A percentile compares a stretch with the other conserved stretches of the same genome.
Conservation (phyloP, 1,139 yeast genomes). For the Candida frijolesensis region DNA sequence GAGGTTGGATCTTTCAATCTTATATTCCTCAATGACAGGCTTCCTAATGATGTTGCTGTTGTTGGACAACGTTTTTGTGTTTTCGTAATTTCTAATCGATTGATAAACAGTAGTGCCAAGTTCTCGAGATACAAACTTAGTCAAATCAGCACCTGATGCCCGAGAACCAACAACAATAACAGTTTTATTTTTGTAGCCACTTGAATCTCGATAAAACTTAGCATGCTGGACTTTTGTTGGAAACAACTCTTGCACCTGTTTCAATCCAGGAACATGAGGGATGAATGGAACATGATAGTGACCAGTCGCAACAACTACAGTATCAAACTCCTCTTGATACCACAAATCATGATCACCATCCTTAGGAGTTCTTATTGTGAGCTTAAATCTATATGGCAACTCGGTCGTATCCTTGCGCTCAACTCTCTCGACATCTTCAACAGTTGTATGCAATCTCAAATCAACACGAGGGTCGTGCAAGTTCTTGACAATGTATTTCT, state of each 20-base stretch:
- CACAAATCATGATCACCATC: slow-evolving; percentile 24
- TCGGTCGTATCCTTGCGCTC: slow-evolving; percentile 14
- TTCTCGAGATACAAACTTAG: slow-evolving; percentile 25
- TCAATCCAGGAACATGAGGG: slow-evolving; percentile 42
- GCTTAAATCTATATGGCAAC: slow-evolving; percentile 27
- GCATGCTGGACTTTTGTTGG: slow-evolving; percentile 41
- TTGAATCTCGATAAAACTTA: slow-evolving; percentile 36
- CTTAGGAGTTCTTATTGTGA: slow-evolving; percentile 31
- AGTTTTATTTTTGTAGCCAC: slow-evolving; percentile 29
- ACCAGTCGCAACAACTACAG: slow-evolving; percentile 33
- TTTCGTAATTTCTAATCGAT: slow-evolving; percentile 25
- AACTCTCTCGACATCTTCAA: slow-evolving; percentile 38
- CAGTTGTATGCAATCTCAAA: slow-evolving; percentile 34
- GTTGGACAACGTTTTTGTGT: slow-evolving; percentile 19
- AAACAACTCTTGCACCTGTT: slow-evolving; percentile 27
- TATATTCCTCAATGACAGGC: slow-evolving; percentile 25
- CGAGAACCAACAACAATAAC: slow-evolving; percentile 46
- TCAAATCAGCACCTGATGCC: slow-evolving; percentile 48
- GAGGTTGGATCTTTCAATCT: slow-evolving; percentile 18
- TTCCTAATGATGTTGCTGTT: slow-evolving; percentile 23
- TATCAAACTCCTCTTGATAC: slow-evolving; percentile 29
- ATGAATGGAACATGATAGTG: slow-evolving; percentile 38
- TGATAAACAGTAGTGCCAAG: slow-evolving; percentile 28
- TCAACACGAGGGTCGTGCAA: slow-evolving; percentile 19
- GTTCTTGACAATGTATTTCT: slow-evolving; percentile 32